These are phyloP conservation scores for Russula virescens DNA, from an alignment of 768 basidiomycete genomes.

Conservation along the genomic window DNA sequence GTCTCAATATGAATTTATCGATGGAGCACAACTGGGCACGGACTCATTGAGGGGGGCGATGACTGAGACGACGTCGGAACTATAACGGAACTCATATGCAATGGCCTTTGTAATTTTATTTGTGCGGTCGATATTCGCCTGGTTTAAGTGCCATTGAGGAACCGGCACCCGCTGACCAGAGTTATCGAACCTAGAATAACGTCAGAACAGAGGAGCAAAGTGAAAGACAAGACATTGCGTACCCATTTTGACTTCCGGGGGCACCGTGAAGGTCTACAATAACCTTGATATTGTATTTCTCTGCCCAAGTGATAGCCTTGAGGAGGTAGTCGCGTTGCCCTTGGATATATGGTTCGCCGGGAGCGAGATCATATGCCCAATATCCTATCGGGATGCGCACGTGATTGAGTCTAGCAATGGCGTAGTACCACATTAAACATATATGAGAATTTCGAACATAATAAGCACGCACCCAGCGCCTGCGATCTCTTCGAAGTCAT, in stretches of 20 bases:
- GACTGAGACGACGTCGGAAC: slow-evolving; percentile 49
- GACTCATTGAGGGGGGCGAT: slow-evolving; percentile 82
- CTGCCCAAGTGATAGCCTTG: slow-evolving; percentile 67
- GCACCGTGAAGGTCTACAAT: slow-evolving; percentile 69
- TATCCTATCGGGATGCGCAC: slow-evolving; percentile 84
- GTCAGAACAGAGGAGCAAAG: not conserved
- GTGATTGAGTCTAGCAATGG: slow-evolving; percentile 67
- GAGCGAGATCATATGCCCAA: slow-evolving; percentile 80
- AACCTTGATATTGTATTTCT: slow-evolving; percentile 64
- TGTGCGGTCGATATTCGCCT: slow-evolving; percentile 62
- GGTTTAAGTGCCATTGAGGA: slow-evolving; percentile 66
- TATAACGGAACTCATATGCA: slow-evolving; percentile 51
- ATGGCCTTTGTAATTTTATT: slow-evolving; percentile 58
- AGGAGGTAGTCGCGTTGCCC: slow-evolving; percentile 68
- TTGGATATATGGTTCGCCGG: slow-evolving; percentile 72
- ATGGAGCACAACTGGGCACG: slow-evolving; percentile 13
- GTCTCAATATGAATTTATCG: not conserved
- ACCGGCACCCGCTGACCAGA: slow-evolving; percentile 59
- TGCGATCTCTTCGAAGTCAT: slow-evolving; percentile 70
- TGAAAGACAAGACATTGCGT: slow-evolving; percentile 22
- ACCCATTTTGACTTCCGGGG: slow-evolving; percentile 85
- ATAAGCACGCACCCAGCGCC: slow-evolving; percentile 58
- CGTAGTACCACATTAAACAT: not conserved
- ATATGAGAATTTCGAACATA: no score
- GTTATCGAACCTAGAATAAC: slow-evolving; percentile 63